A percentile compares a stretch with the other conserved stretches of the same genome.
phyloP scores from a whole-genome alignment of 2,329 filamentous ascomycete species.

The Tolypocladium ophioglossoides region DNA sequence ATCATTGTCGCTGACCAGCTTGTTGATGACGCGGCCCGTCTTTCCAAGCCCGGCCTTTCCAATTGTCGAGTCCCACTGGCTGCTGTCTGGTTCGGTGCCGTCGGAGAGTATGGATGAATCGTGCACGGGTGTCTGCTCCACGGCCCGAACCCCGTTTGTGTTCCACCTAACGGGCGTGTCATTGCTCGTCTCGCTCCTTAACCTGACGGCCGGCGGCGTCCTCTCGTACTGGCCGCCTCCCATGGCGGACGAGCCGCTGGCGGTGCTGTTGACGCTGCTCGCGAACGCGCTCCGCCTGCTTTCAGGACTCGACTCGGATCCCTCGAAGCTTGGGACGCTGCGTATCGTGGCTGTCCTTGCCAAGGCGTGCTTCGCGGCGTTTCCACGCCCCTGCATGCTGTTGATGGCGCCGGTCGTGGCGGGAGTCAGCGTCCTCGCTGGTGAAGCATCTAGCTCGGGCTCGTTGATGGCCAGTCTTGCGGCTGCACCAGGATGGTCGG shows the following conservation, averaged over 20 bases:
- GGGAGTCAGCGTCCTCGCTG: constrained; percentile 22
- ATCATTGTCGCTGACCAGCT: constrained; percentile 72
- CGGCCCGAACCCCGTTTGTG: constrained; percentile 17
- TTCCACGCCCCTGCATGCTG: constrained; percentile 25
- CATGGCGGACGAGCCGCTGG: constrained; percentile 34
- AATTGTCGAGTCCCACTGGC: constrained; percentile 54
- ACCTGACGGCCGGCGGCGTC: constrained; percentile 21
- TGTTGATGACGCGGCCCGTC: constrained; percentile 70
- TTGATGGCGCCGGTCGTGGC: constrained; percentile 28
- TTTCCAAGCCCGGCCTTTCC: constrained; percentile 63
- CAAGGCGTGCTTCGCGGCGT: constrained; percentile 21
- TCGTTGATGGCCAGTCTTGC: constrained; percentile 9
- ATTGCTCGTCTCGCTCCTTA: constrained; percentile 21
- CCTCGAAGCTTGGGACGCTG: constrained; percentile 45
- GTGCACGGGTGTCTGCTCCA: constrained; percentile 15
- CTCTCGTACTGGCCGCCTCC: constrained; percentile 22
- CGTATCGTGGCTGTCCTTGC: constrained; percentile 39
- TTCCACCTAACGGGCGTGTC: constrained; percentile 21
- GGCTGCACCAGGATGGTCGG: constrained; percentile 2
- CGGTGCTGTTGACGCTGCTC: constrained; percentile 44
- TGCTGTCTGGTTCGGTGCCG: constrained; percentile 21
- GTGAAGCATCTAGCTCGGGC: constrained; percentile 18
- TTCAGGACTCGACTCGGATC: constrained; percentile 32
- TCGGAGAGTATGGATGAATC: constrained; percentile 18
- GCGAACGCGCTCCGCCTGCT: constrained; percentile 42